A percentile compares a stretch with the other conserved stretches of the same genome.
Evolutionary conservation across 345 rosid species (phyloP).

Genomic region (Excoecaria agallocha): DNA sequence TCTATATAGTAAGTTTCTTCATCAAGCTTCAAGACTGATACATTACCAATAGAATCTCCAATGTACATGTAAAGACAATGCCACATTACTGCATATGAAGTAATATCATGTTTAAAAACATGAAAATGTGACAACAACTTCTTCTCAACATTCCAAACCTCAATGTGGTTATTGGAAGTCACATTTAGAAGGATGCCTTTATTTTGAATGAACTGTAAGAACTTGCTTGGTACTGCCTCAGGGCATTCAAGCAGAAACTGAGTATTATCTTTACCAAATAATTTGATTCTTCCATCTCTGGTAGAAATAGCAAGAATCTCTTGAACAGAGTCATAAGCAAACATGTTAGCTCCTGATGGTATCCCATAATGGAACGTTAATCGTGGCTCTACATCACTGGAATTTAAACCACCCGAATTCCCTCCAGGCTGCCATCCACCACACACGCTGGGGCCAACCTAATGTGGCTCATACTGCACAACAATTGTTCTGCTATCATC

Average conservation of each 20-base stretch:
- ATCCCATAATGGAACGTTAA: conserved; percentile 76
- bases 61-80: conserved; percentile 61
- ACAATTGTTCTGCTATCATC: no score
- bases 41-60: conserved; percentile 77
- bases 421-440: conserved; percentile 65
- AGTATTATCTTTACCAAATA: conserved; percentile 69
- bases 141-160: conserved; percentile 90
- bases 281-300: conserved; percentile 81
- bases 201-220: conserved; percentile 70
- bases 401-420: conserved; percentile 50
- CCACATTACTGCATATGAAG: conserved; percentile 62
- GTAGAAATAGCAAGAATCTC: conserved; percentile 73
- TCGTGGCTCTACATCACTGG: conserved; percentile 77
- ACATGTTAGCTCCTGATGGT: conserved; percentile 62
- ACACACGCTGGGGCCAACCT: no score
- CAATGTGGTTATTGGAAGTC: conserved; percentile 61
- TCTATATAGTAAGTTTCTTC: conserved; percentile 37
- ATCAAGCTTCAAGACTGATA: conserved; percentile 64
- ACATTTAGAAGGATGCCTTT: conserved; percentile 75
- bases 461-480: no score
- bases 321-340: conserved; percentile 68
- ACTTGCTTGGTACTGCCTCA: conserved; percentile 61
- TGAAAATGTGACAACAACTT: conserved; percentile 52
- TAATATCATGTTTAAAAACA: conserved; percentile 52
- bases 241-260: conserved; percentile 64